phyloP scores from a whole-genome alignment of 805 yeast species.

The Hanseniaspora meyeri region DNA sequence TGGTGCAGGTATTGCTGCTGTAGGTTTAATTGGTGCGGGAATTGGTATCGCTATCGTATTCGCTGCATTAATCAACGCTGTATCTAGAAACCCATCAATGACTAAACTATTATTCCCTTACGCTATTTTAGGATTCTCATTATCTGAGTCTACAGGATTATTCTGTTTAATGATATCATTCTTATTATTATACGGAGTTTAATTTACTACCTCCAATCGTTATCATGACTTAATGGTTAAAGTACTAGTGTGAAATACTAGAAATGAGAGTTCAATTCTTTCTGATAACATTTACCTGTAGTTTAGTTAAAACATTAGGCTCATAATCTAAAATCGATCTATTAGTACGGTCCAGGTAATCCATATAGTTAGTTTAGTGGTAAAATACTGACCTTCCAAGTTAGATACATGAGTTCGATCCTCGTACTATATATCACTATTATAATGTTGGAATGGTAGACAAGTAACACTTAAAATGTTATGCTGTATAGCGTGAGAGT shows the following conservation, averaged over 20 bases:
- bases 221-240: constrained; percentile 14
- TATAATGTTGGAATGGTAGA: constrained; percentile 5
- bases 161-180: constrained; percentile 15
- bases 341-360: not conserved
- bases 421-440: not conserved
- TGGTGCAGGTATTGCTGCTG: constrained; percentile 14
- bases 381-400: not conserved
- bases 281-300: not conserved
- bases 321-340: not conserved
- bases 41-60: constrained; percentile 14
- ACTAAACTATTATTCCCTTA: constrained; percentile 11
- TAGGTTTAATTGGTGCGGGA: constrained; percentile 13
- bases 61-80: constrained; percentile 14
- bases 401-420: not conserved
- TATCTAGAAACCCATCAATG: constrained; percentile 14
- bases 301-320: constrained; percentile 2
- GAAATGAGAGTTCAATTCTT: constrained; percentile 6
- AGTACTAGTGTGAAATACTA: constrained; percentile 1
- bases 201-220: not conserved
- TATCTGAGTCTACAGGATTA: constrained; percentile 14
- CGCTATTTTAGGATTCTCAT: constrained; percentile 14
- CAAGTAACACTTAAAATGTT: constrained; percentile 5
- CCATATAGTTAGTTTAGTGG: not conserved
- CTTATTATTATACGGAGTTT: constrained; percentile 14
- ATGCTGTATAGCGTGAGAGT: not conserved